Percentiles rank a stretch among this genome's conserved stretches.
Conservation (phyloP, 2,329 filamentous ascomycete genomes). For the Penicillium sp. region DNA sequence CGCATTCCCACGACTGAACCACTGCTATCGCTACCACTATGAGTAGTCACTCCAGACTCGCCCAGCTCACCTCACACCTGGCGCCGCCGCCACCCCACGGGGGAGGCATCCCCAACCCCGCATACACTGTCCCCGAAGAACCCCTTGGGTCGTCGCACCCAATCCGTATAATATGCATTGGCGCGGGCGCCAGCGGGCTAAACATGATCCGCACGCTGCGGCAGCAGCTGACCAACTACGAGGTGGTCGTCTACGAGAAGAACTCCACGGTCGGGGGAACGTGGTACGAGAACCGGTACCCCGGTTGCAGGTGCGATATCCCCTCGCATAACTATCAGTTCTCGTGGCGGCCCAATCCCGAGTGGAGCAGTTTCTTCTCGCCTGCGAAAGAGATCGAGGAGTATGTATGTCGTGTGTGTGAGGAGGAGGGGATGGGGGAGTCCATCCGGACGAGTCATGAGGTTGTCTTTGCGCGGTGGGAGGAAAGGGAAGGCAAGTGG, state of each 20-base stretch:
- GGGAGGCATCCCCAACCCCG: too few species aligned
- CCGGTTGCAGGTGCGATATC: conserved; percentile 41
- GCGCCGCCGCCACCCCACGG: too few species aligned
- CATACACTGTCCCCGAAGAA: too few species aligned
- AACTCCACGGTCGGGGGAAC: background rate
- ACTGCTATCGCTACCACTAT: too few species aligned
- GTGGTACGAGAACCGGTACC: conserved; percentile 18
- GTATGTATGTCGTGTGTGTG: conserved; percentile 48
- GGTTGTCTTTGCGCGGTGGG: conserved; percentile 45
- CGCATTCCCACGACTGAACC: too few species aligned
- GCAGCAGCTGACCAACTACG: background rate
- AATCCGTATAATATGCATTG: background rate
- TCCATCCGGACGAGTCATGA: conserved; percentile 41
- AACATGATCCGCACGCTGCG: conserved; percentile 2
- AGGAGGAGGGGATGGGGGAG: conserved; percentile 34
- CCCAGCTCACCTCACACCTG: too few species aligned
- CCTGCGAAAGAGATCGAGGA: conserved; percentile 46
- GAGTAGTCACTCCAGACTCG: too few species aligned
- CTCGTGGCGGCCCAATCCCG: conserved; percentile 49
- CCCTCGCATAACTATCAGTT: conserved; percentile 41
- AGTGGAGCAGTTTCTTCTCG: conserved; percentile 49
- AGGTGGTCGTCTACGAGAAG: background rate
- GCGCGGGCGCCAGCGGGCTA: background rate
- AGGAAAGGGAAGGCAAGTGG: conserved; percentile 28
- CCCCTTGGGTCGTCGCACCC: background rate